Evolutionary conservation across 805 yeast genomes (phyloP), one percentile per base, ranked within the genome.

Genomic region (Candida vartiovaarae): DNA sequence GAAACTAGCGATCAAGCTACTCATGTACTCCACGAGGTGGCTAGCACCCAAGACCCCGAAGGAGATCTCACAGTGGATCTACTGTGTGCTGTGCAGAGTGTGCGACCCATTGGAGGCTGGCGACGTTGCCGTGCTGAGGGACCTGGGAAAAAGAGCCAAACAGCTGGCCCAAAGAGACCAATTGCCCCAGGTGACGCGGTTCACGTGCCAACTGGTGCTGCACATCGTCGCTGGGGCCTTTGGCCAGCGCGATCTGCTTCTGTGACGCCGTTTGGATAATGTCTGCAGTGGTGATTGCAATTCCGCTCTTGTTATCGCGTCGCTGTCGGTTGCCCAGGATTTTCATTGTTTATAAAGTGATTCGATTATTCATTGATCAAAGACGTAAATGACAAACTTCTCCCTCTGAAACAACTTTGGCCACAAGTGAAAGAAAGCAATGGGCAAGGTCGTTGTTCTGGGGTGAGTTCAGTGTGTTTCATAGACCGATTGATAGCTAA

Each of bases 1-100:
- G 25, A 51, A 48, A 8, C 46, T 54, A 5, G 39, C 52, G 3
- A 8, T 58, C 10, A 49, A 42, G 28, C 38, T 58, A 23, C 34
- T 58, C 4, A 43, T 52, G 4, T 58, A 58, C 26, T 32, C 45
- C 5, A 52, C 57, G 2, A 48, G 49, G n/a, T 56, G 59, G 58
- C 40, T 57, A 1, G 43, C 47, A 8, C 45, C 44, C 5, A 49
- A 45, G 9, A 44, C 49, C 3, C 51, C 56, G 2, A 6, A 23
- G 5, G 42, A 43, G 8, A 30, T 57, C 3, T 32, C 46, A 1
- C 41, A 43, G 7, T 58, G 60, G 61, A 49, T 51, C 8, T 50
- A 43, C 32, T 41, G 48, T 3, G 20, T 58, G 15, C 36, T 58
- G 8, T 38, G 53, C 1, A 38, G 53, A 26, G 37, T 53, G 2